Evolutionary conservation across 495 filamentous ascomycete genomes (phyloP), one percentile per base, ranked within the genome.

Genomic region (Neurospora pannonica): DNA sequence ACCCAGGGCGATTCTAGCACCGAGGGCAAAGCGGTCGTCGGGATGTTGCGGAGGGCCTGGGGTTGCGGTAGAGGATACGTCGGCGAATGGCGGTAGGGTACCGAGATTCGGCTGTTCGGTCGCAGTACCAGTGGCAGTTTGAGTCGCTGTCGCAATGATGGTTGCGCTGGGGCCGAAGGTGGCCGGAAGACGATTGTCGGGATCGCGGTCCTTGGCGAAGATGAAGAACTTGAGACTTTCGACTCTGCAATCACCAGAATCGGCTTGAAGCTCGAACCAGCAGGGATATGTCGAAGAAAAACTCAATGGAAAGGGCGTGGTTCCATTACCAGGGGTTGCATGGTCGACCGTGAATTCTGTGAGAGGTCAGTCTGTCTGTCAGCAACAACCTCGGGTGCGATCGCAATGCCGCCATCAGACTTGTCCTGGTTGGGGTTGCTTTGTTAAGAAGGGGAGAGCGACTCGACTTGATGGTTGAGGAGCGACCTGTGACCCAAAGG

Each of bases 1-100:
- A 37, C 78, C 79, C 38, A 82, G 38, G 39, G 73, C 80, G 42
- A 75, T 77, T 74, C 74, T 78, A 15, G 78, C 80, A 36, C 79
- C 80, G 43, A 71, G 54, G 78, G 71, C 73, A 70, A 81, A 74
- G 75, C 62, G 73, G 21, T 76, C 70, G 24, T 13, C 74, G 24
- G 71, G 75, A 72, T 38, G 48, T 73, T 67, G 43, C 31, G 5
- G 73, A 31, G 54, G 28, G 28, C 15, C 28, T 31, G 28, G 28
- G 9, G 38, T 6, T 11, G 73, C 48, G 24, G 70, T 70, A 38
- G 74, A 69, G 38, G 38, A 21, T 1, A 40, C 38, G 10, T 67
- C 39, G 17, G 42, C 62, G 13, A 67, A 46, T 38, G 46, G 43
- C 36, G 71, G 67, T 10, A 70, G 4, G 37, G 17, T n/a, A 15